Conservation (phyloP, 768 basidiomycete species). For the Trametes coccinea region DNA sequence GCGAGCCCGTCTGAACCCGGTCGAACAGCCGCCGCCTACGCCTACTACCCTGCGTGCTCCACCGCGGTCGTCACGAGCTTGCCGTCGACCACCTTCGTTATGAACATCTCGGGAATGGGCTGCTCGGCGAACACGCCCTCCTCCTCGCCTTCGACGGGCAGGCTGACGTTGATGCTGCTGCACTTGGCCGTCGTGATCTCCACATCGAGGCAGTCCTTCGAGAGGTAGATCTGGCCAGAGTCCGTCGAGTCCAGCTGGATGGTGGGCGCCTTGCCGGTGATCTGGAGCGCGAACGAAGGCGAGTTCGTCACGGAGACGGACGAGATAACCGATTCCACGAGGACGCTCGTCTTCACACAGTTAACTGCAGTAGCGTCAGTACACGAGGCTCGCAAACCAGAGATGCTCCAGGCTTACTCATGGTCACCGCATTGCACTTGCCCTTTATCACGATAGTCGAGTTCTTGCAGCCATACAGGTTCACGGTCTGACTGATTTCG, state of each 20-base stretch:
- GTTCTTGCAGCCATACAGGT: constrained; percentile 89
- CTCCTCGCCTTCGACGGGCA: constrained; percentile 86
- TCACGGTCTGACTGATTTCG: constrained; percentile 81
- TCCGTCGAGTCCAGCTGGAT: constrained; percentile 94
- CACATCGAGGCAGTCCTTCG: constrained; percentile 71
- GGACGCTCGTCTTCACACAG: constrained; percentile 82
- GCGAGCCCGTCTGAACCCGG: constrained; percentile 1
- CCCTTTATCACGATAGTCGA: constrained; percentile 82
- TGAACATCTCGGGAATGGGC: constrained; percentile 94
- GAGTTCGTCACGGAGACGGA: constrained; percentile 86
- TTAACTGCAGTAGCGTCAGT: constrained; percentile 55
- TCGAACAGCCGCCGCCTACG: constrained; percentile 1
- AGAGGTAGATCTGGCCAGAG: constrained; percentile 92
- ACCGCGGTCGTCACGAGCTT: constrained; percentile 88
- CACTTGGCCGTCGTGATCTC: constrained; percentile 96
- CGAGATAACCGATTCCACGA: constrained; percentile 93
- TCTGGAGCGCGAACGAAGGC: constrained; percentile 90
- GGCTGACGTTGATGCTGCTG: constrained; percentile 85
- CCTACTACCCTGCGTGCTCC: constrained; percentile 68
- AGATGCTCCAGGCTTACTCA: constrained; percentile 53
- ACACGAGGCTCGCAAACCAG: not conserved
- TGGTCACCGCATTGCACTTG: constrained; percentile 91
- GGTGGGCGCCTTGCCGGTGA: constrained; percentile 87
- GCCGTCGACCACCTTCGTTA: constrained; percentile 75
- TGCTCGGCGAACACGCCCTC: constrained; percentile 91